Evolutionary conservation across 2,329 filamentous ascomycete genomes (phyloP), one percentile per base, ranked within the genome.

Genomic region (Colletotrichum chlorophyti): DNA sequence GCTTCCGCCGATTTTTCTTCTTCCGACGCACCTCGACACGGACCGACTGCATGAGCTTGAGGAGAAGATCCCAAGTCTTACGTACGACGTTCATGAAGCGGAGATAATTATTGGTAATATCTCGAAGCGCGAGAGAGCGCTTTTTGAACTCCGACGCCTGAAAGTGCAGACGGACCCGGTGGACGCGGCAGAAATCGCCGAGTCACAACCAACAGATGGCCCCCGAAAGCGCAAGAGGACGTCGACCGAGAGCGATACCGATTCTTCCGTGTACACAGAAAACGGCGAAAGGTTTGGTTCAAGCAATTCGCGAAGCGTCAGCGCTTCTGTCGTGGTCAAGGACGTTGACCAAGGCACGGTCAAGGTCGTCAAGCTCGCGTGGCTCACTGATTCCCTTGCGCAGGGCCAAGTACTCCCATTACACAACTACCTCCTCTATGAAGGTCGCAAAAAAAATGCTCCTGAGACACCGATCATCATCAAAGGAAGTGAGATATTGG

Each of bases 81-180:
- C 91, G 0, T 88, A 89, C 58, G 84, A 94, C 70, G 78, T 89
- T 49, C 78, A 79, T 12, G 89, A 94, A 71, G 92, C 92, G 1
- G 79, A 83, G 5, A 72, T 97, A 3, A 79, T 97, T 2, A 70
- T 98, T 26, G 92, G 90, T 2, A 91, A 87, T 64, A 81, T 96
- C 29, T 80, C 80, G 1, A 88, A 85, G 53, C 87, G 84, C 63
- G 83, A 86, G 65, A 83, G 94, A 15, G 91, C 91, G 1, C 79
- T 84, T 42, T 87, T 96, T 65, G 94, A 98, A 73, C 76, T 98
- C 60, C 82, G 91, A 50, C 82, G 84, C 6, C 82, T 85, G 41
- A 87, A 86, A 12, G 65, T 97, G 3, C 70, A 74, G 35, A 86
- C 86, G 0, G 78, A 84, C 52, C 84, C 86, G 55, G 65, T 78